Evolutionary conservation across 164 flowering plant species (phyloP).

Genomic region (Tetrastigma voinierianum): DNA sequence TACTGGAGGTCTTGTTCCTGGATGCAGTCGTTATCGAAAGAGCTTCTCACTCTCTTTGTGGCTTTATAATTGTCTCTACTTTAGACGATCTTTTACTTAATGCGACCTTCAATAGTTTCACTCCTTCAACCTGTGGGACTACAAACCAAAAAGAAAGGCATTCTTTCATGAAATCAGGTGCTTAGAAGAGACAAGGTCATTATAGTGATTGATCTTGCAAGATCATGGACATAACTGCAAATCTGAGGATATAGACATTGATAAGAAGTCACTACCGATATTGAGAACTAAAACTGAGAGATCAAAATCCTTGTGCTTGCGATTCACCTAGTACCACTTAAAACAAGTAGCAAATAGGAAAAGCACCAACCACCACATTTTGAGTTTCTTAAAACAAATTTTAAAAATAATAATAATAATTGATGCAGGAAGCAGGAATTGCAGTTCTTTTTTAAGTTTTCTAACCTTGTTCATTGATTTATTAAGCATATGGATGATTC

Average conservation of each 20-base stretch:
- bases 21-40: constrained; percentile 44
- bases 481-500: no score
- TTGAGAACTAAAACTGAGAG: neutral
- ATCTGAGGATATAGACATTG: constrained; percentile 41
- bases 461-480: no score
- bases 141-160: constrained; percentile 77
- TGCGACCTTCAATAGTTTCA: constrained; percentile 51
- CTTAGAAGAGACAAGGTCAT: constrained; percentile 73
- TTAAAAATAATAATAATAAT: no score
- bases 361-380: no score
- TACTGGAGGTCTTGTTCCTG: constrained; percentile 33
- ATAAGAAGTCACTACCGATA: neutral
- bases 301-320: neutral
- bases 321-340: no score
- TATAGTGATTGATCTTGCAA: constrained; percentile 76
- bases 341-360: no score
- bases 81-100: constrained; percentile 54
- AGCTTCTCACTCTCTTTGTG: constrained; percentile 38
- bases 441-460: no score
- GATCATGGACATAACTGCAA: constrained; percentile 74
- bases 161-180: constrained; percentile 71
- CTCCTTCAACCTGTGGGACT: constrained; percentile 25
- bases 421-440: no score
- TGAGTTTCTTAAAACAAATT: no score
- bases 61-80: constrained; percentile 66